These are phyloP conservation scores for Ceratobasidium sp. DNA, from an alignment of 1,284 basidiomycete species.

Conservation along the genomic window DNA sequence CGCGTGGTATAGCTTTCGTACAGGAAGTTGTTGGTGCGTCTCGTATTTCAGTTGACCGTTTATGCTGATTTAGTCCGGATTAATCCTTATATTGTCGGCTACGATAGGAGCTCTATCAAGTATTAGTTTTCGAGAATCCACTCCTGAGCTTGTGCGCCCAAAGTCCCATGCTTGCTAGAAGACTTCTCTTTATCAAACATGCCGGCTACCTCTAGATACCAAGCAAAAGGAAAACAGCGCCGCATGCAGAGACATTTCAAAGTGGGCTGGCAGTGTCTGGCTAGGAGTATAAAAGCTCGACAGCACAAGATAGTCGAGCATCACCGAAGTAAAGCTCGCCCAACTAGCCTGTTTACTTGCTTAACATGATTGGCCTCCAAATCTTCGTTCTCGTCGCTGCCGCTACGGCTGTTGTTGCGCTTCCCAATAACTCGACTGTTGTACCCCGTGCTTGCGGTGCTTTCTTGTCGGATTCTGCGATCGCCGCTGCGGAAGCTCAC, in stretches of 20 bases:
- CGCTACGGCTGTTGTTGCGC: not conserved
- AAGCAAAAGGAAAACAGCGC: not conserved
- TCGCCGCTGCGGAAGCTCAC: conserved; percentile 54
- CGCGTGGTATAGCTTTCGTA: too few species aligned
- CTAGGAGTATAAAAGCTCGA: not conserved
- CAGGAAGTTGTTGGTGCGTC: too few species aligned
- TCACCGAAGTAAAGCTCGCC: not conserved
- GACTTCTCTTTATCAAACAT: not conserved
- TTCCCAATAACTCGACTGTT: conserved; percentile 11
- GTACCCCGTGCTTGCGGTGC: conserved; percentile 33
- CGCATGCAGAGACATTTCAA: not conserved
- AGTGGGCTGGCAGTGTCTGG: not conserved
- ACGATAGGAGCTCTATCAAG: too few species aligned
- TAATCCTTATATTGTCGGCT: too few species aligned
- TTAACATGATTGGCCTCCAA: conserved; percentile 2
- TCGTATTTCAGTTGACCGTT: too few species aligned
- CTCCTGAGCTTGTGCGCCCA: not conserved
- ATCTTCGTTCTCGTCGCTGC: conserved; percentile 10
- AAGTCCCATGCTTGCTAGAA: not conserved
- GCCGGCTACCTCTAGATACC: not conserved
- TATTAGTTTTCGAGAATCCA: too few species aligned
- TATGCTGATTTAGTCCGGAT: too few species aligned
- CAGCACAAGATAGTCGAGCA: not conserved
- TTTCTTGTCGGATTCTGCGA: not conserved
- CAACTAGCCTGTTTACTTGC: too few species aligned